phyloP scores from a whole-genome alignment of 495 filamentous ascomycete genomes.

The Tuber brumale region DNA sequence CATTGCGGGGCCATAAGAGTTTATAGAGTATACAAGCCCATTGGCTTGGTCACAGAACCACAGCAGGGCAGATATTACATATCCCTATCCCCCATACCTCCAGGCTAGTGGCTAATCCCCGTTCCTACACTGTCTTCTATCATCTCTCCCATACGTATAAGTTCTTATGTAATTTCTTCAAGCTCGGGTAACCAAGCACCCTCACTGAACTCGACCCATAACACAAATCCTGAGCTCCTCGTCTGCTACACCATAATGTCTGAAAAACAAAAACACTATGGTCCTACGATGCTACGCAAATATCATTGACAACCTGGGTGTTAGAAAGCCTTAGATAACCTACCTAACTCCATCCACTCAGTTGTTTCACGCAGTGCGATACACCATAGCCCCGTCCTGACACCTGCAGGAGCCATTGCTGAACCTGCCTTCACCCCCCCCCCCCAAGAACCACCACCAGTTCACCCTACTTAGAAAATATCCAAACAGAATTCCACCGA shows the following conservation, averaged over 20 bases:
- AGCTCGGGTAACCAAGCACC: neutral
- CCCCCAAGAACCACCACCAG: neutral
- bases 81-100: neutral
- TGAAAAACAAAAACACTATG: neutral
- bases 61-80: neutral
- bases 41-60: neutral
- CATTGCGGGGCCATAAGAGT: rapidly evolving
- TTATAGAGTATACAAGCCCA: neutral
- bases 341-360: neutral
- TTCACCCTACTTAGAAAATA: neutral
- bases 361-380: neutral
- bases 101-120: neutral
- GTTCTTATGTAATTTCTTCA: neutral
- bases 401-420: neutral
- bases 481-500: neutral
- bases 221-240: neutral
- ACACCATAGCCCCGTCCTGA: neutral
- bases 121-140: neutral
- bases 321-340: neutral
- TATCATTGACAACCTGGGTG: neutral
- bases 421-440: neutral
- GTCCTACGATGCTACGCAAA: neutral
- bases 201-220: neutral
- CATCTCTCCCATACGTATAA: neutral
- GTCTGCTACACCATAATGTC: neutral